Base-by-base conservation (phyloP, 331 rosid species). In the Cydonia oblonga region DNA sequence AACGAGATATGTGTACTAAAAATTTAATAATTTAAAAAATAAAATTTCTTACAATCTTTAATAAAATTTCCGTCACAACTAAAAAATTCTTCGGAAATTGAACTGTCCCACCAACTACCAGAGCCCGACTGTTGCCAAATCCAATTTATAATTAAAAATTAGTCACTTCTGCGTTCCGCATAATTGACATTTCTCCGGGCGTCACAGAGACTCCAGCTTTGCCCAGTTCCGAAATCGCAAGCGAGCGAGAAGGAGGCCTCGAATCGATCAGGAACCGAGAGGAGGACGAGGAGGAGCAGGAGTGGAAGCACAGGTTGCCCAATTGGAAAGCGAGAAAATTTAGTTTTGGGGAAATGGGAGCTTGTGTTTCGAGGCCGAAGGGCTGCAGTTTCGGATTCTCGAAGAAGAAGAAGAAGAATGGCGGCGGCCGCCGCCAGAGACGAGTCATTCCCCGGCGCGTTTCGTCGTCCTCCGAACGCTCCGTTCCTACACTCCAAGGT, bases 321-420 rank as follows among this genome's bases (percentile, higher is more conserved):
- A 16, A 23, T 44, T 26, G 26, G 25, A 5, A 1, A 4, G 68
- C 10, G 33, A 3, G 35, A 9, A 5, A 81, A n/a, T 49, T 49
- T 14, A 1, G 61, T 19, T 51, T 4, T 15, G 29, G n/a, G 69
- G 51, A 3, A 26, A 93, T 95, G 99, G 99, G 99, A 16, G 79
- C 66, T 68, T 91, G 97, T 8, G 90, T 60, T 60, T 95, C 99
- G 7, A 81, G 79, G 81, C 99, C 96, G 2, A 83, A 82, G 70
- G 87, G 76, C 5, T 76, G 85, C 26, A 85, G 49, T 4, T 11
- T 68, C 59, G 68, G 44, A 40, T 71, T 77, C 25, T n/a, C n/a
- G n/a, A 76, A 53, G 74, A 88, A 84, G 76, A 87, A 73, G 64
- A 84, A 42, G 74, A 54, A 75, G 29, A 18, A 6, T 18, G 54